phyloP scores from a whole-genome alignment of 75 land plant species.

The Isoetes taiwanensis region DNA sequence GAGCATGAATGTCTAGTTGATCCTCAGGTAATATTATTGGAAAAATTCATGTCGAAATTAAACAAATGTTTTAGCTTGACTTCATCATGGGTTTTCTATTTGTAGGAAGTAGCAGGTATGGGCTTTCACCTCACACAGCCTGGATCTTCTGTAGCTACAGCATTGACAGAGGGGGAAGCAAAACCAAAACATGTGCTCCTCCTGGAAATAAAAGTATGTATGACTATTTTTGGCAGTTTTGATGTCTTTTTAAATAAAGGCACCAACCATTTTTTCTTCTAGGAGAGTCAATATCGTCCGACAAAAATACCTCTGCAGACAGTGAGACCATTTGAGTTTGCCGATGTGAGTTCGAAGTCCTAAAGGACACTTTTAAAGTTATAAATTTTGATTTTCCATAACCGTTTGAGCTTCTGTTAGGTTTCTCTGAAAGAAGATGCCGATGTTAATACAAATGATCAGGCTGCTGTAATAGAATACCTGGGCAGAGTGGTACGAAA shows the following conservation, averaged over 20 bases:
- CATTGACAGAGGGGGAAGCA: conserved; percentile 94
- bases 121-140: conserved; percentile 96
- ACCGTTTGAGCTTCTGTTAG: conserved; percentile 17
- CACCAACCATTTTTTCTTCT: too few relatives aligned
- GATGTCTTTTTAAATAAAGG: too few relatives aligned
- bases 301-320: conserved; percentile 82
- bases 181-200: conserved; percentile 94
- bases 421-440: conserved; percentile 65
- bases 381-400: not conserved
- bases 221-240: not conserved
- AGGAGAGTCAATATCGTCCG: conserved; percentile 94
- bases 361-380: not conserved
- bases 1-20: conserved; percentile 96
- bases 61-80: not conserved
- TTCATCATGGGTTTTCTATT: not conserved
- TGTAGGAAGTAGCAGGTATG: conserved; percentile 93
- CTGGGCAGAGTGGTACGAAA: conserved; percentile 62
- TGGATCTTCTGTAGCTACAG: conserved; percentile 96
- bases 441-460: conserved; percentile 83
- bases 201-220: conserved; percentile 74
- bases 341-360: conserved; percentile 40
- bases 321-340: conserved; percentile 84
- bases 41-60: not conserved
- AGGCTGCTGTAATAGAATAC: conserved; percentile 68
- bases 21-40: conserved; percentile 58